Base-by-base conservation (phyloP, 2,329 filamentous ascomycete species). In the Aphanoascus verrucosus region DNA sequence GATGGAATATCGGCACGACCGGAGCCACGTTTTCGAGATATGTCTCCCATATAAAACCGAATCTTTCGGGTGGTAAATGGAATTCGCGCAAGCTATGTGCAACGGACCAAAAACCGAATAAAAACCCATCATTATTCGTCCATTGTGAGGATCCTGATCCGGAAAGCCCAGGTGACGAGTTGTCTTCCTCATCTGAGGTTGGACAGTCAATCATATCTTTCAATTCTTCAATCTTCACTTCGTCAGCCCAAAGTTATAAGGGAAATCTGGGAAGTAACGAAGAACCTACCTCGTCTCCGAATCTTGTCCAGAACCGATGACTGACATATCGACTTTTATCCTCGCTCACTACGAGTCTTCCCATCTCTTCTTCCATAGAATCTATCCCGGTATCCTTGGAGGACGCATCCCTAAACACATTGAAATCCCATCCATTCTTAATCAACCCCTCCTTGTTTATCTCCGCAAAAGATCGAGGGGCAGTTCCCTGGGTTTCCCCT, bases 1-100 rank as follows among this genome's bases (percentile, higher is more conserved):
- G 69, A 62, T 84, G 80, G 9, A 83, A 65, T 3, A 84, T 71
- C 48, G 81, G 81, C 58, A 83, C 69, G 14, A 84, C 62, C 1
- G 80, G 80, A 57, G 82, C 80, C 8, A 84, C 77, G 57, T 81
- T 81, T 54, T 81, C 77, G 58, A 77, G 74, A 66, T 76, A 84
- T 3, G 74, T 66, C n/a, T 75, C 69, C 79, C 80, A 83, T 53
- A 81, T 72, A 7, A 72, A 62, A 15, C 67, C 69, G 2, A 80
- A 74, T 55, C 77, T 74, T 34, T 72, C 66, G 0, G 72, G 68
- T 2, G 73, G 65, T 3, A 80, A 80, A 62, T 83, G 80, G n/a
- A 81, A 69, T 5, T 72, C 67, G 20, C 73, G 70, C 62, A 83
- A 73, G 54, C 78, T 78, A 35, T 78, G 74, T 38, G 70, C 77